Evolutionary conservation across 1,284 basidiomycete genomes (phyloP).

Genomic region (Leccinum fuscescens): DNA sequence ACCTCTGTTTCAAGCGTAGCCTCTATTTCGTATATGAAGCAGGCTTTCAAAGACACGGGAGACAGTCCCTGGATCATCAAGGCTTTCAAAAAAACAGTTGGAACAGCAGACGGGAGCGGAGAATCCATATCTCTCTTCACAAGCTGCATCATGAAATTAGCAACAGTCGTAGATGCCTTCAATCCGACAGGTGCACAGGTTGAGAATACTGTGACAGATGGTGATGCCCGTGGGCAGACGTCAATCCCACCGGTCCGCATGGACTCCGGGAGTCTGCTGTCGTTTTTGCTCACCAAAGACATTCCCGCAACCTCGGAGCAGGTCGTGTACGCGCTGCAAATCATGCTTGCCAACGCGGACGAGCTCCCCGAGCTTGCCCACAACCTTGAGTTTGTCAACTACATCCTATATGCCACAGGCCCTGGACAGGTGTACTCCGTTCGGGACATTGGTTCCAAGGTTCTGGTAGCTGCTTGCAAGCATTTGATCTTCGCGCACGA

Average conservation of each 20-base stretch:
- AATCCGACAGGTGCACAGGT: too few species aligned
- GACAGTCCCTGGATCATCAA: too few species aligned
- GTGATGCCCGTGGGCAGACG: neutral
- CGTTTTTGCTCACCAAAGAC: conserved; percentile 6
- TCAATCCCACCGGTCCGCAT: neutral
- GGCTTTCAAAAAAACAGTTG: too few species aligned
- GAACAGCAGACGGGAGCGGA: too few species aligned
- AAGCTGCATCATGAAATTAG: too few species aligned
- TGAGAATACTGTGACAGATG: too few species aligned
- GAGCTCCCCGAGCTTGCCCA: neutral
- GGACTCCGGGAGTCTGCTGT: conserved; percentile 2
- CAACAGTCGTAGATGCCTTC: too few species aligned
- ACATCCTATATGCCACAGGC: conserved; percentile 4
- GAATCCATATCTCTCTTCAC: too few species aligned
- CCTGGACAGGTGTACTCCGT: conserved; percentile 5
- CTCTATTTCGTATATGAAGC: too few species aligned
- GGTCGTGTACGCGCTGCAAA: conserved; percentile 2
- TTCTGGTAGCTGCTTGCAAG: conserved; percentile 3
- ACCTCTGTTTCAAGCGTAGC: too few species aligned
- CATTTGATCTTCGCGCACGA: neutral
- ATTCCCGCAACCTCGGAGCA: neutral
- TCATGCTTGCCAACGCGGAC: conserved; percentile 3
- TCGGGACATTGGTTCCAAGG: neutral
- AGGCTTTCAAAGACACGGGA: too few species aligned
- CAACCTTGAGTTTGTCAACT: conserved; percentile 9